Evolutionary conservation across 2,329 filamentous ascomycete genomes (phyloP).

Genomic region (Beauveria australis): DNA sequence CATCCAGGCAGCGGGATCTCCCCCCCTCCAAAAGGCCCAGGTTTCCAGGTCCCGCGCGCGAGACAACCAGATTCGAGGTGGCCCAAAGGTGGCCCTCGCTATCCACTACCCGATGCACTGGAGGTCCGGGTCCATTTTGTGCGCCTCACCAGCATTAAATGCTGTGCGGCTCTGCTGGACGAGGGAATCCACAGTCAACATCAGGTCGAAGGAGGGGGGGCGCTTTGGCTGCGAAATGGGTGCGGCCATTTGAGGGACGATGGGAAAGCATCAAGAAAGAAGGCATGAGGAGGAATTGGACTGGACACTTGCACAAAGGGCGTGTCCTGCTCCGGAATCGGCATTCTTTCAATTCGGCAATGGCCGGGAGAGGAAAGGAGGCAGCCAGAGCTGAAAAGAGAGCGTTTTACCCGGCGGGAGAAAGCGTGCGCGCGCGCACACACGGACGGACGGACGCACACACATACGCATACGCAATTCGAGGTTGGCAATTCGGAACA

Average conservation of each 20-base stretch:
- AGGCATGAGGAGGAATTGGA: background rate
- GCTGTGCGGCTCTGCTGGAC: constrained; percentile 10
- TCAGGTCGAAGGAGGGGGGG: constrained; percentile 3
- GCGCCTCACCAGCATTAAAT: constrained; percentile 9
- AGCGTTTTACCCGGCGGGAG: constrained; percentile 4
- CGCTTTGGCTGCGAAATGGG: background rate
- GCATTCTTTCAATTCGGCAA: background rate
- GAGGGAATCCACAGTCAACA: constrained; percentile 11
- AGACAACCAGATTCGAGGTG: constrained; percentile 3
- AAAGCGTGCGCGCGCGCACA: background rate
- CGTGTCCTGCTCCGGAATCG: background rate
- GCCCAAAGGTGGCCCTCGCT: background rate
- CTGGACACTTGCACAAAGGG: background rate
- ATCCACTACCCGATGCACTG: constrained; percentile 7
- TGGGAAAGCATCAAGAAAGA: background rate
- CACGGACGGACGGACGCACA: background rate
- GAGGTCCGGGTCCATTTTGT: constrained; percentile 1
- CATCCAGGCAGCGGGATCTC: background rate
- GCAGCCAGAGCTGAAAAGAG: constrained; percentile 6
- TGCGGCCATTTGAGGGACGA: background rate
- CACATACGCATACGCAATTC: background rate
- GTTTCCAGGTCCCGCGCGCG: background rate
- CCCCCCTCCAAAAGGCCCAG: background rate
- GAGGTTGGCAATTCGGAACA: background rate
- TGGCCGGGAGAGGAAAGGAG: background rate